Base-by-base conservation (phyloP, 176 grass and related monocot genomes). In the Pontederia crassipes region DNA sequence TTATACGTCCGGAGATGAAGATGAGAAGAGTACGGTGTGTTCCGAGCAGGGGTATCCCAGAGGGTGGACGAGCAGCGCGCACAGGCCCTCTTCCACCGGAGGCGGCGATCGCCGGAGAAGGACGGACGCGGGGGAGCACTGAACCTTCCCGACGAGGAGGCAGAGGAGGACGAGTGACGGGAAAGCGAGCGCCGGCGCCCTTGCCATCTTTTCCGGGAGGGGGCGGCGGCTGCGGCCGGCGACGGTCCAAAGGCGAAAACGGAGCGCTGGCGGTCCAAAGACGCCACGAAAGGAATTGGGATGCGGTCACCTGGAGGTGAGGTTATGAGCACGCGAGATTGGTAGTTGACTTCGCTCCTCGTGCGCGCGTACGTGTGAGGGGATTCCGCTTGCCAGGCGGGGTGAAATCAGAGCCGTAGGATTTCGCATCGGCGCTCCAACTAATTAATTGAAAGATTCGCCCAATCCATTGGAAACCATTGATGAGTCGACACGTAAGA, bases 31-130 rank as follows among this genome's bases (percentile, higher is more conserved):
- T 80, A 96, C 91, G 0, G 70, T 96, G 75, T 96, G 78, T 59
- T 96, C 86, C 17, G 83, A 81, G 62, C 91, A 96, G 15, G 83
- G 86, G 56, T 96, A 96, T 46, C 78, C 86, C 16, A 74, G 68
- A 4, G 86, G 83, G 48, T 72, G 67, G 59, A 96, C 72, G 59
- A 90, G 80, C 79, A 70, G 68, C 69, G 72, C 72, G 75, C 91
- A 96, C 20, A 96, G 78, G 24, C 91, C 69, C 10, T 72, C 47
- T 47, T 46, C 52, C 46, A 53, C 60, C 28, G 65, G 58, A 71
- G 68, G 69, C 80, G 77, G 27, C 60, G 52, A 27, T 14, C 69
- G 29, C 65, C 56, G 18, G 67, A 52, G 10, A 26, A 57, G 8
- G 63, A 55, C 4, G 59, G 20, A 57, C 58, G 17, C 35, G 29